A percentile compares a stretch with the other conserved stretches of the same genome.
These are phyloP conservation scores for Rhododendron molle DNA, from an alignment of 148 eudicot species.

Conservation along the genomic window DNA sequence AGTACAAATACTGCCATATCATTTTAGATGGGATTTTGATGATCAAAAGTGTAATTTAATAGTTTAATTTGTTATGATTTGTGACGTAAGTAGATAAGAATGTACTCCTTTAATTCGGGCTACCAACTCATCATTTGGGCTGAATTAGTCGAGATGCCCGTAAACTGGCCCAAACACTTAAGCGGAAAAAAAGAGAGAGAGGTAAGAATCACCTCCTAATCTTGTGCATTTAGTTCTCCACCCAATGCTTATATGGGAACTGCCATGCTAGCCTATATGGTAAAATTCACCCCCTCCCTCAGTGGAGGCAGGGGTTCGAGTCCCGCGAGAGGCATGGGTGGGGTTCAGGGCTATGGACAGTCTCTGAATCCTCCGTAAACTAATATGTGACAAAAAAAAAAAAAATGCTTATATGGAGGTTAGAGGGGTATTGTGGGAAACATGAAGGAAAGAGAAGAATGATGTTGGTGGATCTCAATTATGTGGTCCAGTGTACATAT, in stretches of 20 bases:
- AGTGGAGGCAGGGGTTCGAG: too few species aligned
- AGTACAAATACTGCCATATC: not conserved
- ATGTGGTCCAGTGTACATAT: not conserved
- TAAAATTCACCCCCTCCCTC: too few species aligned
- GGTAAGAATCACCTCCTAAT: not conserved
- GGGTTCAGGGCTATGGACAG: too few species aligned
- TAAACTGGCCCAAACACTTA: too few species aligned
- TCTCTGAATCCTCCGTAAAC: too few species aligned
- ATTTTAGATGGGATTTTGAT: not conserved
- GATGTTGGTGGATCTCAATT: slow-evolving; percentile 12
- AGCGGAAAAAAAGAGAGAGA: too few species aligned
- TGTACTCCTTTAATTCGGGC: not conserved
- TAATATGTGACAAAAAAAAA: too few species aligned
- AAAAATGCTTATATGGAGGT: not conserved
- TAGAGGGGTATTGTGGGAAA: not conserved
- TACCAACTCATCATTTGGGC: too few species aligned
- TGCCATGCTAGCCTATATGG: too few species aligned
- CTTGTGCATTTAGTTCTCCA: not conserved
- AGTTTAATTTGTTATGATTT: not conserved
- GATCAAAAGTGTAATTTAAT: not conserved
- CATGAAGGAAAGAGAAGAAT: not conserved
- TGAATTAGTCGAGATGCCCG: accelerated
- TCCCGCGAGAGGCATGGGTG: too few species aligned
- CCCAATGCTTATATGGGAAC: not conserved
- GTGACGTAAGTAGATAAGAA: not conserved